phyloP scores from a whole-genome alignment of 2,329 filamentous ascomycete species.

The Penicillium sp. region DNA sequence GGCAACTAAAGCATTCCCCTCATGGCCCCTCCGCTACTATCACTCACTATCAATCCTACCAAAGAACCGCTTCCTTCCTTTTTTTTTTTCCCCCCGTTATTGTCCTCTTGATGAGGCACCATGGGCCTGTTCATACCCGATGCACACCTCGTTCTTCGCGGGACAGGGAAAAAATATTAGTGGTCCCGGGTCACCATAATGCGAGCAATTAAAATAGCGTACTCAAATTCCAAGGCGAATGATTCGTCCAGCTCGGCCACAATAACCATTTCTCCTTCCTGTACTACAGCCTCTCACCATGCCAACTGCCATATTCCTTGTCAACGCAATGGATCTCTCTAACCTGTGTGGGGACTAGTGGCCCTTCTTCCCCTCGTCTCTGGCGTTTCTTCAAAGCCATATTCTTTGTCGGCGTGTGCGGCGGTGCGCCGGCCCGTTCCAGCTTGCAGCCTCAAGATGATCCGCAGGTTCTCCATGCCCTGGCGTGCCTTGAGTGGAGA shows the following conservation, averaged over 20 bases:
- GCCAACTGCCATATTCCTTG: conserved; percentile 24
- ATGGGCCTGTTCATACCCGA: conserved; percentile 29
- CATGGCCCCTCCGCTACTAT: conserved; percentile 19
- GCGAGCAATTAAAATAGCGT: conserved; percentile 16
- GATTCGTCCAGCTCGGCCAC: conserved; percentile 35
- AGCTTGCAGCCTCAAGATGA: conserved; percentile 52
- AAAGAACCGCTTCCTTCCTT: conserved; percentile 14
- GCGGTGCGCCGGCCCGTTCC: conserved; percentile 48
- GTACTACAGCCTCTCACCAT: conserved; percentile 28
- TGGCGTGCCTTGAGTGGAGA: conserved; percentile 38
- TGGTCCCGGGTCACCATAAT: conserved; percentile 16
- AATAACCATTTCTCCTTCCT: conserved; percentile 25
- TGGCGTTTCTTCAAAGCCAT: conserved; percentile 45
- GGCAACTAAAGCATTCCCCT: conserved; percentile 28
- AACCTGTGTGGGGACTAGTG: conserved; percentile 29
- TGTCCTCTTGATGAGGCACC: conserved; percentile 24
- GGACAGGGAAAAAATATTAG: conserved; percentile 15
- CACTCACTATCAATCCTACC: conserved; percentile 24
- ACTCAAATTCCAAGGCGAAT: conserved; percentile 11
- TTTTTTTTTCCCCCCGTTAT: conserved; percentile 10
- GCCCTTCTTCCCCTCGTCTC: conserved; percentile 29
- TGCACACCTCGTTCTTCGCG: conserved; percentile 17
- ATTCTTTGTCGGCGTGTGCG: conserved; percentile 44
- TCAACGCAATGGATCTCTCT: conserved; percentile 26
- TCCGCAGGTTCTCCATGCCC: conserved; percentile 44